Evolutionary conservation across 768 basidiomycete genomes (phyloP).

Genomic region (Termitomyces sp.): DNA sequence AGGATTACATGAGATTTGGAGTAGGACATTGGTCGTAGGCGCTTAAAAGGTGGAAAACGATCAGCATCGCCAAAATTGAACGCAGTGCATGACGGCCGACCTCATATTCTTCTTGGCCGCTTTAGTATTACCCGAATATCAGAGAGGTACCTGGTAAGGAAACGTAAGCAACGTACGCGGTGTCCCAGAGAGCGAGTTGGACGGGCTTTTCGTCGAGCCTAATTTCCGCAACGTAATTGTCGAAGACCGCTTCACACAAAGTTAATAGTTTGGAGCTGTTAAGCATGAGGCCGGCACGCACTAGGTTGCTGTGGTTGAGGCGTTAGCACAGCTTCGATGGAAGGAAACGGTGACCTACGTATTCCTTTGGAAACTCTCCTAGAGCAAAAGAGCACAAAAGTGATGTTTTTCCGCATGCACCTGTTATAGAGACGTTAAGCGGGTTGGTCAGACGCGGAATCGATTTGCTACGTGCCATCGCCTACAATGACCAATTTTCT

Average conservation of each 20-base stretch:
- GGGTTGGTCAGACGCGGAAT: conserved; percentile 6
- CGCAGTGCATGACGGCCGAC: conserved; percentile 32
- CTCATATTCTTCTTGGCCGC: conserved; percentile 99
- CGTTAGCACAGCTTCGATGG: conserved; percentile 8
- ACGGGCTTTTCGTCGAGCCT: conserved; percentile 96
- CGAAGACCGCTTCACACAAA: conserved; percentile 77
- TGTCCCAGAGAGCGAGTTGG: conserved; percentile 97
- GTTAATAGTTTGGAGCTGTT: conserved; percentile 12
- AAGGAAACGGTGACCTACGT: conserved; percentile 51
- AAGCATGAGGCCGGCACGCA: conserved; percentile 27
- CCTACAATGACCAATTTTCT: conserved; percentile 96
- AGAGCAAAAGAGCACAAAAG: conserved; percentile 88
- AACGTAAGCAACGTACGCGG: conserved; percentile 68
- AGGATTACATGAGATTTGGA: conserved; percentile 98
- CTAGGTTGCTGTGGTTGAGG: conserved; percentile 49
- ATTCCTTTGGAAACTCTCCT: conserved; percentile 95
- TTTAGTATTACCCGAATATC: conserved; percentile 25
- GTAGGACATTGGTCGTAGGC: conserved; percentile 94
- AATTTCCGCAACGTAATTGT: conserved; percentile 99
- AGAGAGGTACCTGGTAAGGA: conserved; percentile 11
- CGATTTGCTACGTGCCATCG: conserved; percentile 63
- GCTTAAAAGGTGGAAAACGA: conserved; percentile 36
- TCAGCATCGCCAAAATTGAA: conserved; percentile 4
- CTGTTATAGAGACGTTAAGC: conserved; percentile 34
- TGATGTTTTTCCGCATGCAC: conserved; percentile 96